Conservation (phyloP, 2,329 filamentous ascomycete species). For the Colletotrichum tabaci region DNA sequence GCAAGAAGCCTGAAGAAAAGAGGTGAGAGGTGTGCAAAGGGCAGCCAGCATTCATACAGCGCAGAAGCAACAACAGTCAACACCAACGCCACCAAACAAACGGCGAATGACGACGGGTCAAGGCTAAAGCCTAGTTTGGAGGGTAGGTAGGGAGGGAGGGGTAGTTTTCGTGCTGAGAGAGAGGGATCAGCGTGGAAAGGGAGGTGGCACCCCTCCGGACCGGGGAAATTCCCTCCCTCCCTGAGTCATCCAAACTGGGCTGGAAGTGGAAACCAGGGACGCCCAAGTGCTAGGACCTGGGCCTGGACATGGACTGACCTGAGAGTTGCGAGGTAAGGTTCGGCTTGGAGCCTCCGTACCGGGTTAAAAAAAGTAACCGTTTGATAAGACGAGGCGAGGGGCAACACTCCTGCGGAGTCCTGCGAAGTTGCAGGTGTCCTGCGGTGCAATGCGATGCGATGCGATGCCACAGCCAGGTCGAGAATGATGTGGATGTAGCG, state of each 20-base stretch:
- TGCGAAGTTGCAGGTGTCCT: neutral
- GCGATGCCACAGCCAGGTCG: neutral
- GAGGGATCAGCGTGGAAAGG: neutral
- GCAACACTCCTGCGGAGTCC: neutral
- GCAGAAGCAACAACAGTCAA: constrained; percentile 2
- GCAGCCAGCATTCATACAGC: neutral
- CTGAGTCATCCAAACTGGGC: neutral
- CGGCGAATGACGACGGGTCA: constrained; percentile 21
- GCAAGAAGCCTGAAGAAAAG: constrained; percentile 1
- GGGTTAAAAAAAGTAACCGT: neutral
- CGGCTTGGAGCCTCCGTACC: neutral
- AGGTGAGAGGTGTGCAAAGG: neutral
- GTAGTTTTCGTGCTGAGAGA: constrained; percentile 8
- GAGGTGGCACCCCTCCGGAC: constrained; percentile 22
- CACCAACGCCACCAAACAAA: neutral
- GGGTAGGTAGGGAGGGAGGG: neutral
- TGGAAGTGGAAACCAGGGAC: constrained; percentile 14
- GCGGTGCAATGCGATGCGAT: neutral
- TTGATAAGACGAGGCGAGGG: neutral
- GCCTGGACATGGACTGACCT: neutral
- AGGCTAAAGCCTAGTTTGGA: constrained; percentile 20
- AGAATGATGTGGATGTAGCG: no score
- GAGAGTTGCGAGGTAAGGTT: neutral
- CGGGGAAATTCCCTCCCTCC: neutral
- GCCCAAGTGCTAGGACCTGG: neutral